Evolutionary conservation across 1,284 basidiomycete genomes (phyloP).

Genomic region (Microbotryomycetes sp.): DNA sequence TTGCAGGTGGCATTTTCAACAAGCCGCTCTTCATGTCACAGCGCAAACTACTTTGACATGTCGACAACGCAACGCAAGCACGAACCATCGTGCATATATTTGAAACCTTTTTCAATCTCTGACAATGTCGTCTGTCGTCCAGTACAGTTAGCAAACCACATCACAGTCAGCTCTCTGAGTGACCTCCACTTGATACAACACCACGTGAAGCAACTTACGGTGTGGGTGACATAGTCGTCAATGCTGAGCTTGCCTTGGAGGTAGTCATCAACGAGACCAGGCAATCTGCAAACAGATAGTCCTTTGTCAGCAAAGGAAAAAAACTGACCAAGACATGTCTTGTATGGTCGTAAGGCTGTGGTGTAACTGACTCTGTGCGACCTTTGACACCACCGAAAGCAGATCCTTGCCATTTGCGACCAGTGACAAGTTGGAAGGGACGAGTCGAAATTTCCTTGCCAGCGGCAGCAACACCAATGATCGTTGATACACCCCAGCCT

Average conservation of each 20-base stretch:
- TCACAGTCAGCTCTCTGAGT: neutral
- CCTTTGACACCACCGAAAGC: conserved; percentile 99
- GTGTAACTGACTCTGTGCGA: conserved; percentile 59
- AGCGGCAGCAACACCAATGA: conserved; percentile 65
- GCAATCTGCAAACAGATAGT: conserved; percentile 20
- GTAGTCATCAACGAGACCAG: conserved; percentile 38
- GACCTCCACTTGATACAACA: neutral
- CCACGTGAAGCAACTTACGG: conserved; percentile 33
- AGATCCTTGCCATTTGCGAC: conserved; percentile 88
- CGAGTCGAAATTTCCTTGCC: conserved; percentile 95
- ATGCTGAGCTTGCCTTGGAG: conserved; percentile 40
- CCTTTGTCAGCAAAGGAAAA: neutral
- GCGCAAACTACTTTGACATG: conserved; percentile 22
- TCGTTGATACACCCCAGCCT: conserved; percentile 93
- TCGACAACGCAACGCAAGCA: conserved; percentile 43
- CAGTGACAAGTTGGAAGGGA: conserved; percentile 78
- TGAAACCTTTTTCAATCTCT: conserved; percentile 45
- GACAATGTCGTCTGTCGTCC: conserved; percentile 32
- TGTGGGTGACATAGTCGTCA: conserved; percentile 46
- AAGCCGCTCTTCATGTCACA: neutral
- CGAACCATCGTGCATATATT: conserved; percentile 43
- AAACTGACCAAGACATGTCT: neutral
- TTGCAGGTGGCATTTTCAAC: no score
- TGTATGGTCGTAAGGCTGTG: no score
- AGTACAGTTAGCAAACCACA: neutral